Conservation (phyloP, 164 flowering plant species). For the Magnolia kwangsiensis region DNA sequence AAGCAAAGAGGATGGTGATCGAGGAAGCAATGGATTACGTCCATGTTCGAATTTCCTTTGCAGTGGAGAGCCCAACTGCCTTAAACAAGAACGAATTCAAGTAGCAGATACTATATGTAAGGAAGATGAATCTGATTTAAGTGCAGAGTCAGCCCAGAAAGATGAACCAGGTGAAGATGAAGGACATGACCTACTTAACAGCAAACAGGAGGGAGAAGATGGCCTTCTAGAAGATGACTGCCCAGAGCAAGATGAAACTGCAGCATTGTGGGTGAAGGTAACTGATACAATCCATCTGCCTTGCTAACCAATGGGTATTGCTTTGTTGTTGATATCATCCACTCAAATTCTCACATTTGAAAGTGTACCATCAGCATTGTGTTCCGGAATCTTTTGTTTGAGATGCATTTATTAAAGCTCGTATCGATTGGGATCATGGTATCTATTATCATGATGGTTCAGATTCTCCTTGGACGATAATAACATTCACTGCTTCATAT, state of each 20-base stretch:
- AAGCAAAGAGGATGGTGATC: neutral
- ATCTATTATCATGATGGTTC: neutral
- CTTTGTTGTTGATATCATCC: neutral
- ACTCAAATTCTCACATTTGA: neutral
- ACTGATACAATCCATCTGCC: neutral
- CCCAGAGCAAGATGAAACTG: constrained; percentile 52
- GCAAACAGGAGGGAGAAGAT: constrained; percentile 33
- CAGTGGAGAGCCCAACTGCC: constrained; percentile 11
- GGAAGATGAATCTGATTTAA: constrained; percentile 15
- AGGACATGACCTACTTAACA: constrained; percentile 24
- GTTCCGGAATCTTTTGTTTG: neutral
- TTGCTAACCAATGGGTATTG: neutral
- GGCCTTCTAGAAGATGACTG: constrained; percentile 38
- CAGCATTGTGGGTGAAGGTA: constrained; percentile 96
- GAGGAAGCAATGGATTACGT: neutral
- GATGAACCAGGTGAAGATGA: constrained; percentile 29
- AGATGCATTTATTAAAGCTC: neutral
- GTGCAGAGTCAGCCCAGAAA: constrained; percentile 20
- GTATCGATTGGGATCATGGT: neutral
- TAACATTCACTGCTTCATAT: too few species aligned
- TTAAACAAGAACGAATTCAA: constrained; percentile 26
- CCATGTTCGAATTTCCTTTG: neutral
- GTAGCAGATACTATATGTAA: constrained; percentile 17
- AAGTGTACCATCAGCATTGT: neutral
- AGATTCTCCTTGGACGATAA: too few species aligned